Evolutionary conservation across 176 grass and related monocot species (phyloP).

Genomic region (Zoysia pacifica): DNA sequence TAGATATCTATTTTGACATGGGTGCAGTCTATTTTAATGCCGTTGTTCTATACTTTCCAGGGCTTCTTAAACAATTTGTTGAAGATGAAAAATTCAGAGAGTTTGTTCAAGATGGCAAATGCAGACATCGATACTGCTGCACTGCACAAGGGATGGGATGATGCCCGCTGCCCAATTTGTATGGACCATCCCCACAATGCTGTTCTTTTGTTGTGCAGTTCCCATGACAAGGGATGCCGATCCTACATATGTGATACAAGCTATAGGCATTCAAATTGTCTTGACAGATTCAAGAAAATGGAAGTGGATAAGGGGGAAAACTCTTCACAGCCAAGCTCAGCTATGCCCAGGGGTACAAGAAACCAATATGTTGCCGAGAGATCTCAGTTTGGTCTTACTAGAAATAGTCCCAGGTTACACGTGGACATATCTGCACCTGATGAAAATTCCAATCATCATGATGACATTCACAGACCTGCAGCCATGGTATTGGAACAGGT

Average conservation of each 20-base stretch:
- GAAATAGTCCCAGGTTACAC: conserved; percentile 14
- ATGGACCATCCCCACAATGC: conserved; percentile 93
- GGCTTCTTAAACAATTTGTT: conserved; percentile 25
- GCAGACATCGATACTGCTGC: conserved; percentile 42
- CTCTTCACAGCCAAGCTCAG: conserved; percentile 43
- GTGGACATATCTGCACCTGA: conserved; percentile 39
- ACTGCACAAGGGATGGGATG: conserved; percentile 69
- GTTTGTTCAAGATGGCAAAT: conserved; percentile 36
- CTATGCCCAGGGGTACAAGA: conserved; percentile 33
- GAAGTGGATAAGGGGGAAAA: conserved; percentile 35
- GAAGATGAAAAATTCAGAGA: conserved; percentile 46
- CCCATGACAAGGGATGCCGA: conserved; percentile 68
- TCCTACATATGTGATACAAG: conserved; percentile 85
- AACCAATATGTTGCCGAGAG: conserved; percentile 37
- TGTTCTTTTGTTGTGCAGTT: conserved; percentile 66
- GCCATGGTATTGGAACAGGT: conserved; percentile 22
- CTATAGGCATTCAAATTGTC: conserved; percentile 80
- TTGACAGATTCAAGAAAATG: conserved; percentile 74
- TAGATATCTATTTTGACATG: not conserved
- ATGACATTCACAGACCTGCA: conserved; percentile 22
- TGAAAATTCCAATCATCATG: conserved; percentile 39
- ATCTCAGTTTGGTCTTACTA: conserved; percentile 26
- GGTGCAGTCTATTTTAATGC: conserved; percentile 11
- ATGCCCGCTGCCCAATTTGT: conserved; percentile 70
- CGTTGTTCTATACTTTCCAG: conserved; percentile 1